Conservation (phyloP, 1,284 basidiomycete species). For the Tremellales sp. region DNA sequence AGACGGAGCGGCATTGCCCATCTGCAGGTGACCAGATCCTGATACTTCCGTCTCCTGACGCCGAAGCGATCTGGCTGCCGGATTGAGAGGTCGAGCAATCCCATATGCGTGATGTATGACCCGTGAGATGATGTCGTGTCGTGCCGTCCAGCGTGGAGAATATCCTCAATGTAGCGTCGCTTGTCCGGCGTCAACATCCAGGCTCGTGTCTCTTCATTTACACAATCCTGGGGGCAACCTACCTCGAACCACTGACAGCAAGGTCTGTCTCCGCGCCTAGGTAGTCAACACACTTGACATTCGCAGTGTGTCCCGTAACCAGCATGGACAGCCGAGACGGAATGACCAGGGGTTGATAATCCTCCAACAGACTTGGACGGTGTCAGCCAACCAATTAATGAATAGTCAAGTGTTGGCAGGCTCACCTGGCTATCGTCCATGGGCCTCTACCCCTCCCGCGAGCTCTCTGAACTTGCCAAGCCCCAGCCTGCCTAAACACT, state of each 20-base stretch:
- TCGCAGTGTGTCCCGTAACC: slow-evolving; percentile 48
- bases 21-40: slow-evolving; percentile 47
- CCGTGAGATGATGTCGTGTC: slow-evolving; percentile 29
- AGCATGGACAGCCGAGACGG: slow-evolving; percentile 27
- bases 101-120: slow-evolving; percentile 51
- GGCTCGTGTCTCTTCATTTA: slow-evolving; percentile 3
- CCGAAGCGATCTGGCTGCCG: slow-evolving; percentile 41
- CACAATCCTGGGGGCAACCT: slow-evolving; percentile 18
- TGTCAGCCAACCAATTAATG: not conserved
- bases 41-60: slow-evolving; percentile 50
- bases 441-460: slow-evolving; percentile 2
- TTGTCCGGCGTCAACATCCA: slow-evolving; percentile 20
- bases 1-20: slow-evolving; percentile 22
- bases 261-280: slow-evolving; percentile 44
- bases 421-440: slow-evolving; percentile 1
- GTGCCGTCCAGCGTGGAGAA: slow-evolving; percentile 27
- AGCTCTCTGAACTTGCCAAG: slow-evolving; percentile 49
- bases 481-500: slow-evolving; percentile 50
- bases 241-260: slow-evolving; percentile 50
- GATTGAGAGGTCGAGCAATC: slow-evolving; percentile 41
- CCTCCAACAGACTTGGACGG: slow-evolving; percentile 34
- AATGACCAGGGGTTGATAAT: slow-evolving; percentile 36
- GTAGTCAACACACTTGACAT: slow-evolving; percentile 51
- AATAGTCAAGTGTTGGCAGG: not conserved
- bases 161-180: slow-evolving; percentile 42